Evolutionary conservation across 139 green algal species (phyloP).

Genomic region (Bryopsis sp.): DNA sequence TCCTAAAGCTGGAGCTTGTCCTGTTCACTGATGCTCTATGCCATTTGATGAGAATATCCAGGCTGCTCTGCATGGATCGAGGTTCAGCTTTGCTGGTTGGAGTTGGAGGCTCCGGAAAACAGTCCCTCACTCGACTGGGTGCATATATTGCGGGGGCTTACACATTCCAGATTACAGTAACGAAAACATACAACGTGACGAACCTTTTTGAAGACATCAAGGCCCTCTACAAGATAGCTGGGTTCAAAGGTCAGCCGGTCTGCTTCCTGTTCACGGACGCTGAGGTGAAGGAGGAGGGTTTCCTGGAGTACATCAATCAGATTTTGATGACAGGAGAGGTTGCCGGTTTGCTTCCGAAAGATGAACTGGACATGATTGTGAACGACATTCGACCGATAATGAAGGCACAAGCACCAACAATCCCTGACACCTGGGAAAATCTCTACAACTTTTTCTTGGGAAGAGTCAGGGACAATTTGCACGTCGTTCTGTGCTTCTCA

Average conservation of each 20-base stretch:
- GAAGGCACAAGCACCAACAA: conserved; percentile 44
- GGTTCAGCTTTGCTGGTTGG: conserved; percentile 86
- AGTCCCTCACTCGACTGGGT: conserved; percentile 63
- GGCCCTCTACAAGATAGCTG: conserved; percentile 85
- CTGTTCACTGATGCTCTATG: conserved; percentile 87
- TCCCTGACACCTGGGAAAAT: conserved; percentile 83
- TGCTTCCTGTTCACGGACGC: conserved; percentile 90
- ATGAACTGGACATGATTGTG: conserved; percentile 89
- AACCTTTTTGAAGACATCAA: conserved; percentile 96
- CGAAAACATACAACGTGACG: conserved; percentile 77
- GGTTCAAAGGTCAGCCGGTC: conserved; percentile 83
- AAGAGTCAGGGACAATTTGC: conserved; percentile 81
- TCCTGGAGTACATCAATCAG: conserved; percentile 98
- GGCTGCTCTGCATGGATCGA: conserved; percentile 76
- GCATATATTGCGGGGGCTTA: conserved; percentile 75
- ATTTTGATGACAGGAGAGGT: conserved; percentile 89
- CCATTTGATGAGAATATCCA: conserved; percentile 80
- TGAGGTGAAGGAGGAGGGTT: conserved; percentile 89
- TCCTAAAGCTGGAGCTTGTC: conserved; percentile 78
- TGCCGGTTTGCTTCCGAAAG: conserved; percentile 84
- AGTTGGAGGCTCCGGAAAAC: conserved; percentile 88
- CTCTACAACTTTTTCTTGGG: conserved; percentile 87
- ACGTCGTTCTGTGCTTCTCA: conserved; percentile 88
- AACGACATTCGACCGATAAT: conserved; percentile 84
- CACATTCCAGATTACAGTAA: conserved; percentile 67